These are phyloP conservation scores for Vitis hybrid DNA, from an alignment of 177 flowering plant genomes.

Conservation along the genomic window DNA sequence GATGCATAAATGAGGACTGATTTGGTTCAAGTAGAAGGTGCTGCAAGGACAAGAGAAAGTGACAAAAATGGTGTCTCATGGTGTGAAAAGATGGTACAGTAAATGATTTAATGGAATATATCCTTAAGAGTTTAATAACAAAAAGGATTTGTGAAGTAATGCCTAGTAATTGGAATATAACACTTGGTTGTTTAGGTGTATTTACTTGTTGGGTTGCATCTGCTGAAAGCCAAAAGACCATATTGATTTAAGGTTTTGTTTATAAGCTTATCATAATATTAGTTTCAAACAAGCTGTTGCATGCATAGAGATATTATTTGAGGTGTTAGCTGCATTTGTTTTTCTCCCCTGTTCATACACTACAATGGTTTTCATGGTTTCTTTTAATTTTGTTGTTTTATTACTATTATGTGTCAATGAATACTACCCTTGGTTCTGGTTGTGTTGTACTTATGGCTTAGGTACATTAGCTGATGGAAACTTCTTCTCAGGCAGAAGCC, in stretches of 20 bases:
- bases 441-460: slow-evolving; percentile 4
- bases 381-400: not conserved
- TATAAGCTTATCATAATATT: not conserved
- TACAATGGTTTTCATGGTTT: not conserved
- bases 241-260: not conserved
- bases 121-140: not conserved
- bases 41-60: not conserved
- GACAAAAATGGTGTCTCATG: not conserved
- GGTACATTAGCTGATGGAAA: slow-evolving; percentile 24
- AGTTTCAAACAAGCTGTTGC: not conserved
- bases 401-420: not conserved
- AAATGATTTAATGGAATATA: not conserved
- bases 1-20: not conserved
- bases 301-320: not conserved
- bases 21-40: not conserved
- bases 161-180: not conserved
- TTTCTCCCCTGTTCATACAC: not conserved
- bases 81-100: not conserved
- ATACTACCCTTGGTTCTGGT: slow-evolving; percentile 8
- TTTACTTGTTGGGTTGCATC: not conserved
- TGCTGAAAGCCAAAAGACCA: not conserved
- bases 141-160: not conserved
- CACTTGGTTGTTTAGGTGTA: not conserved
- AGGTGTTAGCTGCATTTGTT: not conserved
- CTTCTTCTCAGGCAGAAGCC: slow-evolving; percentile 50